Percentiles rank a stretch among this genome's conserved stretches.
Evolutionary conservation across 2,329 filamentous ascomycete genomes (phyloP).

Genomic region (Paraphaeosphaeria sporulosa): DNA sequence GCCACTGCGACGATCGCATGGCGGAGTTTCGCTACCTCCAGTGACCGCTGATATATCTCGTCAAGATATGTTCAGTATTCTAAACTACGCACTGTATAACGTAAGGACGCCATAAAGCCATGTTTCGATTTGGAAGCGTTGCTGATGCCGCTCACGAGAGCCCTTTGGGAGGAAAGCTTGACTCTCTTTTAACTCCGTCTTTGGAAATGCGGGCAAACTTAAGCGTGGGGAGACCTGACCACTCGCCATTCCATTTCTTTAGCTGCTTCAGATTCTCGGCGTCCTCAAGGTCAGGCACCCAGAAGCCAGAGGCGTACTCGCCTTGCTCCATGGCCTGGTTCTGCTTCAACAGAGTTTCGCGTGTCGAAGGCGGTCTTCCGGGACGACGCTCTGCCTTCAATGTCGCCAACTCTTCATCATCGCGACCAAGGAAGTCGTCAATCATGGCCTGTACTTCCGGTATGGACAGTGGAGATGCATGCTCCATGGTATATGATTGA

Average conservation of each 20-base stretch:
- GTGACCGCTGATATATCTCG: background rate
- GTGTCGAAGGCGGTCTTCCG: constrained; percentile 78
- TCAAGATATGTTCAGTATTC: background rate
- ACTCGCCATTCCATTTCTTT: constrained; percentile 80
- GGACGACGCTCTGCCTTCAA: constrained; percentile 75
- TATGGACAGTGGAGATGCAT: constrained; percentile 55
- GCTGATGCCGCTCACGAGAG: constrained; percentile 32
- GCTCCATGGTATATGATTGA: constrained; percentile 68
- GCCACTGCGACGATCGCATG: background rate
- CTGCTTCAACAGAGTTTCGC: constrained; percentile 78
- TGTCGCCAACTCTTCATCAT: constrained; percentile 73
- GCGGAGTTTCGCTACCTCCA: background rate
- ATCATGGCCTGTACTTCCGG: constrained; percentile 64
- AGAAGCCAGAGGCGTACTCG: constrained; percentile 85
- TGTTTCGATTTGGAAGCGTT: background rate
- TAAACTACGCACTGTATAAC: background rate
- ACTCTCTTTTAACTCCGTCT: constrained; percentile 69
- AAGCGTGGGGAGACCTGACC: constrained; percentile 79
- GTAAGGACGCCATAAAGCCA: background rate
- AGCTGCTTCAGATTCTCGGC: constrained; percentile 71
- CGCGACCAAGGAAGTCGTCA: constrained; percentile 61
- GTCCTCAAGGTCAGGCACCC: constrained; percentile 80
- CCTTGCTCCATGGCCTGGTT: constrained; percentile 74
- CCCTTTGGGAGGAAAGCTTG: constrained; percentile 76
- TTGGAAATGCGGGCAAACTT: constrained; percentile 78